A percentile compares a stretch with the other conserved stretches of the same genome.
phyloP scores from a whole-genome alignment of 371 early-diverging fungal species.

The Mucor irregularis region DNA sequence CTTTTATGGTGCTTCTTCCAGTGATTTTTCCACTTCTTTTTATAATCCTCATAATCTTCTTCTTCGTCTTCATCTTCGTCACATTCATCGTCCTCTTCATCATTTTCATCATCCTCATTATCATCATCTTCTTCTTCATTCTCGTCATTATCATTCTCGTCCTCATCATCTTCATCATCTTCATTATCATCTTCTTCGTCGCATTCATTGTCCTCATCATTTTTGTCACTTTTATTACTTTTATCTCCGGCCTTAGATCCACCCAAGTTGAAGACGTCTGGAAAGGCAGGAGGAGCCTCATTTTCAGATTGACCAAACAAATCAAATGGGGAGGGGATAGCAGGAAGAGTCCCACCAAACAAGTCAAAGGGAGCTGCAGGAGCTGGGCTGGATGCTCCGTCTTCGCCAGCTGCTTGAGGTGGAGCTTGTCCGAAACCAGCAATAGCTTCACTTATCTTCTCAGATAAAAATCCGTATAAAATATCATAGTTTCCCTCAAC shows the following conservation, averaged over 20 bases:
- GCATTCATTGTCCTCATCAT: neutral
- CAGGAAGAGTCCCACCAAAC: no score
- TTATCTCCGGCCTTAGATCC: neutral
- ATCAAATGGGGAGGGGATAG: no score
- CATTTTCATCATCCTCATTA: neutral
- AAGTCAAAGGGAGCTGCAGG: no score
- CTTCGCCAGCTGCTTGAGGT: neutral
- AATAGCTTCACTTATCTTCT: neutral
- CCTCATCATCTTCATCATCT: neutral
- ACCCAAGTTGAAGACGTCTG: neutral
- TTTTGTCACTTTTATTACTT: neutral
- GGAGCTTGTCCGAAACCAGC: neutral
- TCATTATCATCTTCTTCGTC: neutral
- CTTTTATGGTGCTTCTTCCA: neutral
- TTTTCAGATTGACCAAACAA: no score
- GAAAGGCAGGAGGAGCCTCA: neutral
- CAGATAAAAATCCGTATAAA: conserved; percentile 5
- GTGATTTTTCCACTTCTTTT: neutral
- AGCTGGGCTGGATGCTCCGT: no score
- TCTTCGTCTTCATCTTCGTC: neutral
- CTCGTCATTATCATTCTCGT: neutral
- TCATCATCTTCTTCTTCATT: neutral
- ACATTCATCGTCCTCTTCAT: neutral
- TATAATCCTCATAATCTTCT: no score
- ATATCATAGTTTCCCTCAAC: conserved; percentile 12